Evolutionary conservation across 2,329 filamentous ascomycete species (phyloP).

Genomic region (Monilinia aucupariae): DNA sequence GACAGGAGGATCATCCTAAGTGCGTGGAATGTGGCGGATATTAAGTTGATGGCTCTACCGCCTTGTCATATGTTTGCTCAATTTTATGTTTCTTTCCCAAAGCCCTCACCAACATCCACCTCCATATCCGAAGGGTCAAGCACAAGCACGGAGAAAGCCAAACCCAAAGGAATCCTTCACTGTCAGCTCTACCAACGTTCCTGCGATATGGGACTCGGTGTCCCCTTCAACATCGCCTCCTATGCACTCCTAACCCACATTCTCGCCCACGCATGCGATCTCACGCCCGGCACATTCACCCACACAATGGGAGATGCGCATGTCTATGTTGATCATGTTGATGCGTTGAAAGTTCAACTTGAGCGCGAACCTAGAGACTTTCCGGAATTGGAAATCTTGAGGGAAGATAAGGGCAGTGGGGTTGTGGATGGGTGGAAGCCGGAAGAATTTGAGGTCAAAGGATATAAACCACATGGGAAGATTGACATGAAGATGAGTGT

Average conservation of each 20-base stretch:
- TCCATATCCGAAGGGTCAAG: background rate
- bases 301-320: slow-evolving; percentile 99
- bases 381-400: slow-evolving; percentile 67
- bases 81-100: slow-evolving; percentile 51
- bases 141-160: slow-evolving; percentile 22
- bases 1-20: slow-evolving; percentile 85
- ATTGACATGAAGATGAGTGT: slow-evolving; percentile 99
- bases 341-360: slow-evolving; percentile 76
- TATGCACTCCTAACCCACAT: slow-evolving; percentile 95
- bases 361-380: slow-evolving; percentile 75
- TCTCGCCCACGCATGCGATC: slow-evolving; percentile 78
- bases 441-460: slow-evolving; percentile 82
- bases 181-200: slow-evolving; percentile 89
- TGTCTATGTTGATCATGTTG: slow-evolving; percentile 87
- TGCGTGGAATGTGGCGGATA: slow-evolving; percentile 88
- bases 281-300: slow-evolving; percentile 80
- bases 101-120: background rate
- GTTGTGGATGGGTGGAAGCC: slow-evolving; percentile 80
- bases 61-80: slow-evolving; percentile 98
- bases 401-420: slow-evolving; percentile 57
- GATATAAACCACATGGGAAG: slow-evolving; percentile 83
- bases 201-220: slow-evolving; percentile 91
- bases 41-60: slow-evolving; percentile 83
- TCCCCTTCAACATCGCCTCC: slow-evolving; percentile 95
- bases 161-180: slow-evolving; percentile 61